Base-by-base conservation (phyloP, 2,329 filamentous ascomycete species). In the Nigrospora oryzae region DNA sequence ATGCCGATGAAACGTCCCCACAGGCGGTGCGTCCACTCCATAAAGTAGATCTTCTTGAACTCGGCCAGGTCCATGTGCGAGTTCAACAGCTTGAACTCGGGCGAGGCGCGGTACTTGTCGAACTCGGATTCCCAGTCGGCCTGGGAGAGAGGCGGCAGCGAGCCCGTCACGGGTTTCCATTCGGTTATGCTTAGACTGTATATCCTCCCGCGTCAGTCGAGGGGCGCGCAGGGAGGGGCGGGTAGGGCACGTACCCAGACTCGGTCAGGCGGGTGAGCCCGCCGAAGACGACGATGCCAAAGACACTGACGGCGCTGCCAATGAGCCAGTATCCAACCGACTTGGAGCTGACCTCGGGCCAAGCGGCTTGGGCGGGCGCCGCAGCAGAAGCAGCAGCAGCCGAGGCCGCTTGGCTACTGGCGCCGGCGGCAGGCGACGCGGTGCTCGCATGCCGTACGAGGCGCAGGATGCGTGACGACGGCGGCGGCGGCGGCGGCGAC, bases 11-110 rank as follows among this genome's bases (percentile, higher is more conserved):
- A 75, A 52, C 93, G 84, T 38, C 93, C 93, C 90, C 93, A 97
- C 45, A 96, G 75, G 30, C 93, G 81, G 66, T 98, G 93, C 37
- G 84, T 82, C 93, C 93, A 98, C 73, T 98, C 93, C 93, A 97
- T 97, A 65, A 86, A 98, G 76, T 97, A 98, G 54, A 98, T 98
- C 63, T 93, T 85, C 67, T 97, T 96, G 72, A 97, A 98, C 63
- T 98, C 93, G 47, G 83, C 77, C 46, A 98, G 74, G 31, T 79
- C 84, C 93, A 98, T 98, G 63, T 88, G 80, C 31, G 90, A 85
- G 69, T 98, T 98, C 55, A 98, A 76, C 50, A 89, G 78, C 60
- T 86, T 81, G 70, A 91, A 98, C 66, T 98, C 93, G 50, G 93
- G 93, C 16, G 89, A 95, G 37, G 85, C 80, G 53, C 85, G 84